A percentile compares a stretch with the other conserved stretches of the same genome.
These are phyloP conservation scores for Russula ochroleuca DNA, from an alignment of 768 basidiomycete species.

Conservation along the genomic window DNA sequence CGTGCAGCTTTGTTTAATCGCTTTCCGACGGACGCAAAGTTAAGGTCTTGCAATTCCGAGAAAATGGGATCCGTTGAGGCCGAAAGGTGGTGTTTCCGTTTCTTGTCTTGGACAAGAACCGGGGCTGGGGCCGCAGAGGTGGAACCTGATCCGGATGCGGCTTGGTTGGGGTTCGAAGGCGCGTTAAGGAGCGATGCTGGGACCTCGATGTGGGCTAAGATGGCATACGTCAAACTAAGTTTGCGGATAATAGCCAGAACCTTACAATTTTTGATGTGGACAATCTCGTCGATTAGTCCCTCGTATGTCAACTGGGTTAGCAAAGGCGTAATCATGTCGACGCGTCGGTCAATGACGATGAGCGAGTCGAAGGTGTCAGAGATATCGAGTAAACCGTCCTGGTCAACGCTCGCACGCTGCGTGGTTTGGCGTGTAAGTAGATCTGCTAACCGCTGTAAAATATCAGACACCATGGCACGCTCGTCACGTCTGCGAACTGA, in stretches of 20 bases:
- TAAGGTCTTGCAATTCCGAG: constrained; percentile 79
- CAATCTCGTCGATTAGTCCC: constrained; percentile 88
- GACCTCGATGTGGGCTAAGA: constrained; percentile 72
- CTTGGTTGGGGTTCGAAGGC: constrained; percentile 40
- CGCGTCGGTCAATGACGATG: constrained; percentile 83
- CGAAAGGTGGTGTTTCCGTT: constrained; percentile 86
- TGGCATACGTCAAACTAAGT: constrained; percentile 1
- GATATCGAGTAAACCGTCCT: constrained; percentile 42
- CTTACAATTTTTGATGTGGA: constrained; percentile 87
- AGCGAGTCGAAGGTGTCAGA: constrained; percentile 75
- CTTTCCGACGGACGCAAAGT: constrained; percentile 86
- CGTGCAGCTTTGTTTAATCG: constrained; percentile 76
- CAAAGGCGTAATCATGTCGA: constrained; percentile 94
- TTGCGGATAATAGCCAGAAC: constrained; percentile 13
- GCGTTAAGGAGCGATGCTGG: constrained; percentile 64
- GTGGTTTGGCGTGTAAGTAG: constrained; percentile 61
- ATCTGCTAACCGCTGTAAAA: constrained; percentile 63
- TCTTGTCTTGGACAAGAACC: constrained; percentile 67
- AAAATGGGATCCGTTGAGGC: constrained; percentile 74
- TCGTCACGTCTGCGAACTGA: constrained; percentile 33
- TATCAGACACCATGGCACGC: constrained; percentile 12
- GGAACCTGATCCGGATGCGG: constrained; percentile 39
- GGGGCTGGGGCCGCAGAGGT: constrained; percentile 43
- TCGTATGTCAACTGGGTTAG: constrained; percentile 96
- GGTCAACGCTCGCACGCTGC: constrained; percentile 38